Conservation (phyloP, 768 basidiomycete genomes). For the Thelephora ganbajun region DNA sequence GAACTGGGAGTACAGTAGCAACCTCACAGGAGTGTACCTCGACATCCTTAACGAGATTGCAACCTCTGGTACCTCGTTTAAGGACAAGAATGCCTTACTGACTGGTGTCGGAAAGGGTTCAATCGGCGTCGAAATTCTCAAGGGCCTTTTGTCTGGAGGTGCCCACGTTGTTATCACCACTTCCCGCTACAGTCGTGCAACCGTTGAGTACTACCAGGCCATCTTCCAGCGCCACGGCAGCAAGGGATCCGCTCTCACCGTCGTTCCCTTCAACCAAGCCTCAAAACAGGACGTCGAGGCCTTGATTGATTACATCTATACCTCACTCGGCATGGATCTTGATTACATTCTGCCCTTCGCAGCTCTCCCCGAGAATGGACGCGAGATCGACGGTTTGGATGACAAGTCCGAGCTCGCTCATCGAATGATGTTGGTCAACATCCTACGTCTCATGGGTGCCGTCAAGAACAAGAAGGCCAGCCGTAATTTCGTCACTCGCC, state of each 20-base stretch:
- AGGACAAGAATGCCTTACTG: conserved; percentile 96
- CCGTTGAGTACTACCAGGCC: conserved; percentile 95
- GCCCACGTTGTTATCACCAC: conserved; percentile 96
- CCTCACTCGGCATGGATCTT: conserved; percentile 87
- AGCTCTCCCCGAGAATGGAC: conserved; percentile 95
- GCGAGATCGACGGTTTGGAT: conserved; percentile 94
- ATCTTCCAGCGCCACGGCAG: conserved; percentile 95
- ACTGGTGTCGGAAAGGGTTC: conserved; percentile 98
- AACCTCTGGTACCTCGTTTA: conserved; percentile 95
- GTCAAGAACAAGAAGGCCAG: conserved; percentile 98
- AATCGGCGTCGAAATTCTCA: conserved; percentile 95
- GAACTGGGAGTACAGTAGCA: conserved; percentile 95
- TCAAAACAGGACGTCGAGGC: conserved; percentile 98
- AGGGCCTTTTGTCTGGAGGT: conserved; percentile 91
- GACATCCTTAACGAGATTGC: conserved; percentile 98
- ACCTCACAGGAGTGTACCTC: conserved; percentile 89
- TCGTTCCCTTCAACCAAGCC: conserved; percentile 98
- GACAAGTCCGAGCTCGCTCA: conserved; percentile 97
- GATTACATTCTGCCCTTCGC: conserved; percentile 99
- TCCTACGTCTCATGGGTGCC: conserved; percentile 89
- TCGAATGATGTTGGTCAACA: conserved; percentile 96
- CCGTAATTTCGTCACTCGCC: conserved; percentile 91
- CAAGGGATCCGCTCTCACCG: conserved; percentile 90
- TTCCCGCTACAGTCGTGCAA: conserved; percentile 89
- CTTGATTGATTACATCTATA: conserved; percentile 95